phyloP scores from a whole-genome alignment of 805 yeast genomes.

The Lachancea nothofagi region DNA sequence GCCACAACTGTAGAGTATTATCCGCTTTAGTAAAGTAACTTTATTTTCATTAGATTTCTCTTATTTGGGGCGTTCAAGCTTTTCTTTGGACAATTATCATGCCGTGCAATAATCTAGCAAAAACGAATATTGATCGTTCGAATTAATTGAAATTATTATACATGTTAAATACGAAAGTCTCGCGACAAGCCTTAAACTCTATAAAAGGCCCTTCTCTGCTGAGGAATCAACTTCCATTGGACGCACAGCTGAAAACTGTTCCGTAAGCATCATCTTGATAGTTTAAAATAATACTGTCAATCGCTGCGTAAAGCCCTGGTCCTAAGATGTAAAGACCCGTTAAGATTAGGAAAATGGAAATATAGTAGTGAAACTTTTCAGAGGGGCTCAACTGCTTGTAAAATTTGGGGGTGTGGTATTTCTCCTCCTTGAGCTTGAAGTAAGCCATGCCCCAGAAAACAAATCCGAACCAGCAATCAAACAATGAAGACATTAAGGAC shows the following conservation, averaged over 20 bases:
- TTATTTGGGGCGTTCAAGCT: too few species aligned
- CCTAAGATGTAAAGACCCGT: conserved; percentile 53
- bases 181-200: neutral
- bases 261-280: conserved; percentile 47
- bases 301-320: conserved; percentile 53
- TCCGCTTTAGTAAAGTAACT: too few species aligned
- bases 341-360: conserved; percentile 37
- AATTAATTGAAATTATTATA: too few species aligned
- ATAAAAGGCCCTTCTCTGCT: neutral
- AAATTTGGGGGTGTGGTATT: conserved; percentile 28
- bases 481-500: conserved; percentile 54
- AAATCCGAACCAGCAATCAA: conserved; percentile 63
- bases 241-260: conserved; percentile 46
- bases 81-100: too few species aligned
- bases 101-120: too few species aligned
- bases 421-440: conserved; percentile 40
- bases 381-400: conserved; percentile 23
- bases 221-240: conserved; percentile 31
- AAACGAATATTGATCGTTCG: too few species aligned
- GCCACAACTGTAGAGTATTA: too few species aligned
- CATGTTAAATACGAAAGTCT: too few species aligned
- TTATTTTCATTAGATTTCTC: too few species aligned
- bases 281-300: conserved; percentile 48
- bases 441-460: conserved; percentile 59
- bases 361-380: conserved; percentile 36